Conservation (phyloP, 495 filamentous ascomycete genomes). For the Lichina pygmaea region DNA sequence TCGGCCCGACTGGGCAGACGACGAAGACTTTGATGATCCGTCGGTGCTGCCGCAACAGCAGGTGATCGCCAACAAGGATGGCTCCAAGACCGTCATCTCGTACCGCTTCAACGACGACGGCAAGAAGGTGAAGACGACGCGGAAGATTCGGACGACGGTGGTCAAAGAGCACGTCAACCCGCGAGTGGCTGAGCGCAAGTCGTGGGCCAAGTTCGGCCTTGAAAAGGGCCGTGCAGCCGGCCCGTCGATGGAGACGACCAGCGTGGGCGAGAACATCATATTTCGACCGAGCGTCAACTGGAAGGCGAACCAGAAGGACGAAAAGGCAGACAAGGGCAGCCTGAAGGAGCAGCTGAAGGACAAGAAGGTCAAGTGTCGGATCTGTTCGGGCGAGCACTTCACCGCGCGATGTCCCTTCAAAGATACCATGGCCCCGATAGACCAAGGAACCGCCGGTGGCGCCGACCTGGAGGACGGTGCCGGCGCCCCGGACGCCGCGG, state of each 20-base stretch:
- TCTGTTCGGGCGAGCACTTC: conserved; percentile 96
- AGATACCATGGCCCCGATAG: conserved; percentile 54
- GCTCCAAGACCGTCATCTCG: conserved; percentile 80
- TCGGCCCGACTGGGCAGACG: conserved; percentile 84
- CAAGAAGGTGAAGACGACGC: conserved; percentile 89
- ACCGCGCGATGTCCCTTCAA: conserved; percentile 84
- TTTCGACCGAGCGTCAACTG: conserved; percentile 78
- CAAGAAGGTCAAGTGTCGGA: conserved; percentile 98
- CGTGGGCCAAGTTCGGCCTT: conserved; percentile 77
- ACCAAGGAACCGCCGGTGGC: conserved; percentile 22
- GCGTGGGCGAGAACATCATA: conserved; percentile 87
- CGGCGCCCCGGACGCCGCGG: conserved; percentile 16
- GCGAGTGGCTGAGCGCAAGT: conserved; percentile 74
- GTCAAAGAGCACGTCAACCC: conserved; percentile 86
- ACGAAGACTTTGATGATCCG: conserved; percentile 69
- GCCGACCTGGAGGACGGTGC: conserved; percentile 25
- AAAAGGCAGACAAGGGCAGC: conserved; percentile 35
- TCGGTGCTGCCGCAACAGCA: conserved; percentile 58
- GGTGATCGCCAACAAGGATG: conserved; percentile 85
- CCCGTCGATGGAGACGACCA: conserved; percentile 62
- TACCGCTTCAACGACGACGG: conserved; percentile 78
- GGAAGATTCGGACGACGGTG: conserved; percentile 70
- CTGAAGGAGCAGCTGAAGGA: conserved; percentile 88
- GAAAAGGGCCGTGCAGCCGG: conserved; percentile 46
- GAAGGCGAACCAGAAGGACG: conserved; percentile 68